phyloP scores from a whole-genome alignment of 495 filamentous ascomycete species.

The Staphylotrichum longicolle region DNA sequence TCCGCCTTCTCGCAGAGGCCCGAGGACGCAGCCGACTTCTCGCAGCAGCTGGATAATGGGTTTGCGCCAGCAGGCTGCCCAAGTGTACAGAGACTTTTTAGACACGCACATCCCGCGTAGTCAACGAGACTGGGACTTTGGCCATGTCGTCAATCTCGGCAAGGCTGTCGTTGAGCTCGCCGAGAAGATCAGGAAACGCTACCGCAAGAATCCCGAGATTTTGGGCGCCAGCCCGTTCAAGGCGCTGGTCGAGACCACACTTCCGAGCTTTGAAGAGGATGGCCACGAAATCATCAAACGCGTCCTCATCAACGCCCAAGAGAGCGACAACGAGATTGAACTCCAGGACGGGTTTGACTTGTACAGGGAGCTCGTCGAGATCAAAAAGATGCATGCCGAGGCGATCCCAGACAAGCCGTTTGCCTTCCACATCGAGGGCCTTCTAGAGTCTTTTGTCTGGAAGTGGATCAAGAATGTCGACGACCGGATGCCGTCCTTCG shows the following conservation, averaged over 20 bases:
- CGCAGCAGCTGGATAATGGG: conserved; percentile 65
- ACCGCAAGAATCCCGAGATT: conserved; percentile 80
- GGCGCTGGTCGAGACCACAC: conserved; percentile 75
- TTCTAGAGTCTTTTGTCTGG: conserved; percentile 91
- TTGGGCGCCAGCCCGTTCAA: conserved; percentile 85
- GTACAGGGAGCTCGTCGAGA: conserved; percentile 80
- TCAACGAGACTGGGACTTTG: conserved; percentile 77
- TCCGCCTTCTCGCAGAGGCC: conserved; percentile 64
- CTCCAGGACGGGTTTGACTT: conserved; percentile 92
- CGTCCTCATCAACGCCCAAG: conserved; percentile 69
- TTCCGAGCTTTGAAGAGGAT: conserved; percentile 88
- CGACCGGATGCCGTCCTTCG: conserved; percentile 73
- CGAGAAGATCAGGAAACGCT: conserved; percentile 87
- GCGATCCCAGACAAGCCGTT: conserved; percentile 67
- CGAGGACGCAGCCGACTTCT: conserved; percentile 67
- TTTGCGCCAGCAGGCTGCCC: conserved; percentile 68
- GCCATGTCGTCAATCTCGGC: conserved; percentile 81
- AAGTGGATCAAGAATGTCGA: conserved; percentile 86
- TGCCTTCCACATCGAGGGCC: conserved; percentile 78
- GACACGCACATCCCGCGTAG: conserved; percentile 69
- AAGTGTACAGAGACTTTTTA: conserved; percentile 70
- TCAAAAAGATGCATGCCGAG: conserved; percentile 72
- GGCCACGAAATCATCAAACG: conserved; percentile 75
- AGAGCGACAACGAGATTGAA: conserved; percentile 68
- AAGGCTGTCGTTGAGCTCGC: conserved; percentile 78